Evolutionary conservation across 106 monocot genomes (phyloP).

Genomic region (Phalaenopsis aphrodite): DNA sequence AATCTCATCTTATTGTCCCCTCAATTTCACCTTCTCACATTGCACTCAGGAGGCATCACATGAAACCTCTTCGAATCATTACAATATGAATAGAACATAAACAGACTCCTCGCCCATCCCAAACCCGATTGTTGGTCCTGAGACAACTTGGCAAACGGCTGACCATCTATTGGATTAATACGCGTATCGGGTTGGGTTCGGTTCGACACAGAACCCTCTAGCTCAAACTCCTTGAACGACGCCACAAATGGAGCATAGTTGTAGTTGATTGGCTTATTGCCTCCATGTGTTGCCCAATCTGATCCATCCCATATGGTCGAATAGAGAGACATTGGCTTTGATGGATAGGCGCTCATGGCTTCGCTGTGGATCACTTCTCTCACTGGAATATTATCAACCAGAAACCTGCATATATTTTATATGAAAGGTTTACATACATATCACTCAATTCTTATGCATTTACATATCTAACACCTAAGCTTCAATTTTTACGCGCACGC

Average conservation of each 20-base stretch:
- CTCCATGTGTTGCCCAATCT: slow-evolving; percentile 26
- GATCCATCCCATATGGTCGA: slow-evolving; percentile 41
- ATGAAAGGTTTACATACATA: too few species aligned
- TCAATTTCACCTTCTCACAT: not conserved
- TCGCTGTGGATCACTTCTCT: slow-evolving; percentile 36
- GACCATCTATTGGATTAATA: slow-evolving; percentile 22
- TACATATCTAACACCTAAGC: too few species aligned
- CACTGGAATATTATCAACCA: slow-evolving; percentile 35
- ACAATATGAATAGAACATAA: slow-evolving; percentile 58
- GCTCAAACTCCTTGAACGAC: slow-evolving; percentile 16
- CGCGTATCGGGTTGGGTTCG: not conserved
- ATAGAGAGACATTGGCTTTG: slow-evolving; percentile 31
- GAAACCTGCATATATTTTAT: slow-evolving; percentile 29
- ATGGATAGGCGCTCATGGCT: slow-evolving; percentile 41
- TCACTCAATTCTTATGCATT: too few species aligned
- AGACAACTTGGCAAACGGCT: slow-evolving; percentile 25
- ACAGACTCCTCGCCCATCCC: slow-evolving; percentile 30
- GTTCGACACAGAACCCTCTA: slow-evolving; percentile 19
- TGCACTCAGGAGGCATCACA: slow-evolving; percentile 38
- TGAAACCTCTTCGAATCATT: slow-evolving; percentile 28
- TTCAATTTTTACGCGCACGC: too few species aligned
- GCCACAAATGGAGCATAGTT: slow-evolving; percentile 30
- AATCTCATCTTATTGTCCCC: not conserved
- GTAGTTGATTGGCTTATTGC: slow-evolving; percentile 26
- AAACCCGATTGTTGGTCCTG: slow-evolving; percentile 28